Conservation (phyloP, 257 asterid species). For the Craterostigma plantagineum region DNA sequence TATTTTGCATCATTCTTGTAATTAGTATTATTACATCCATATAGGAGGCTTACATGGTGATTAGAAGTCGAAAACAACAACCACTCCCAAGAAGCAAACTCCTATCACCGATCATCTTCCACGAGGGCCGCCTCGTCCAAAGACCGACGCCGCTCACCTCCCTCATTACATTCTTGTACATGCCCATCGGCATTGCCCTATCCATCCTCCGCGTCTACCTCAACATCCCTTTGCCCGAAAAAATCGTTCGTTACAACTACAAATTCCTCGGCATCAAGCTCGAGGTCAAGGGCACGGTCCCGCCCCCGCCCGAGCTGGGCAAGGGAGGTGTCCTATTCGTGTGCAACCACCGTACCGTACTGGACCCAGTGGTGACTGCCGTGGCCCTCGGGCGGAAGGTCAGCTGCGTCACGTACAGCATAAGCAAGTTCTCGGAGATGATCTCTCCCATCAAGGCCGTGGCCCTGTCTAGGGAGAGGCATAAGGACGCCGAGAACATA, state of each 20-base stretch:
- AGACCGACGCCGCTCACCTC: constrained; percentile 64
- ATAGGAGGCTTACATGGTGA: constrained; percentile 1
- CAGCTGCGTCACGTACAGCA: constrained; percentile 74
- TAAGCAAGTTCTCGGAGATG: constrained; percentile 53
- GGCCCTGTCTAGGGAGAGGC: constrained; percentile 58
- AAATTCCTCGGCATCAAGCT: constrained; percentile 54
- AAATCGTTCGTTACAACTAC: constrained; percentile 38
- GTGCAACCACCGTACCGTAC: constrained; percentile 76
- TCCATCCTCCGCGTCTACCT: constrained; percentile 41
- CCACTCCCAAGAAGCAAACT: constrained; percentile 52
- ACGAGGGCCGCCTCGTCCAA: constrained; percentile 77
- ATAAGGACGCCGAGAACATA: constrained; percentile 51
- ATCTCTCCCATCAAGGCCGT: constrained; percentile 76
- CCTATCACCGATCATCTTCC: constrained; percentile 53
- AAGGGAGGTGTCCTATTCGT: constrained; percentile 51
- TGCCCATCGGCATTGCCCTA: constrained; percentile 53
- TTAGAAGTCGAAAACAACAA: not conserved
- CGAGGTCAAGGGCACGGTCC: constrained; percentile 58
- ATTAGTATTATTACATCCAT: no score
- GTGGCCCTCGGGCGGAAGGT: constrained; percentile 74
- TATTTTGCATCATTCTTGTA: no score
- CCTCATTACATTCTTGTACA: constrained; percentile 44
- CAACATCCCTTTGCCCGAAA: constrained; percentile 50
- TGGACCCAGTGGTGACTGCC: constrained; percentile 75
- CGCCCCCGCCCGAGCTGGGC: constrained; percentile 48